A percentile compares a stretch with the other conserved stretches of the same genome.
These are phyloP conservation scores for Tubosaeta sp. DNA, from an alignment of 768 basidiomycete genomes.

Conservation along the genomic window DNA sequence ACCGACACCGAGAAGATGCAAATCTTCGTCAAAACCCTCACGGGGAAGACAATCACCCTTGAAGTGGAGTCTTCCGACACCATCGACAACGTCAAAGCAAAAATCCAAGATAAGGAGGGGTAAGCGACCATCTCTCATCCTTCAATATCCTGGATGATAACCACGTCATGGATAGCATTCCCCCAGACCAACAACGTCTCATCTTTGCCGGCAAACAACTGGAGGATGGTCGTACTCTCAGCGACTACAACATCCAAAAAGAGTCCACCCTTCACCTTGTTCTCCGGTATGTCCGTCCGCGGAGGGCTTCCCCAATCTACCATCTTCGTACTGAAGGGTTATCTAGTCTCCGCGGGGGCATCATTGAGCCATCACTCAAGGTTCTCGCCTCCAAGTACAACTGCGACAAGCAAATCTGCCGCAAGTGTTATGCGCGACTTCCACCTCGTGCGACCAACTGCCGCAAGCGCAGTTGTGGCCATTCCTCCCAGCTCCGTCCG, in stretches of 20 bases:
- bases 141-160: background rate
- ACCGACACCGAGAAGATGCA: constrained; percentile 41
- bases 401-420: constrained; percentile 99
- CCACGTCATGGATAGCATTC: constrained; percentile 16
- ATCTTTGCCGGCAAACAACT: constrained; percentile 92
- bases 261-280: constrained; percentile 98
- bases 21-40: constrained; percentile 88
- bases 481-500: constrained; percentile 90
- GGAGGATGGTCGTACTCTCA: constrained; percentile 94
- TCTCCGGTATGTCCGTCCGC: constrained; percentile 62
- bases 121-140: constrained; percentile 18
- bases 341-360: constrained; percentile 51
- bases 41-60: constrained; percentile 37
- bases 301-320: no score
- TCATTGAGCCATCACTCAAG: constrained; percentile 99
- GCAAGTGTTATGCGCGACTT: constrained; percentile 99
- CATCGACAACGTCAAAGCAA: constrained; percentile 27
- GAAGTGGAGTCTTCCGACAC: constrained; percentile 29
- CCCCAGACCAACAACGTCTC: constrained; percentile 25
- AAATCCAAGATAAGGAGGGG: constrained; percentile 68
- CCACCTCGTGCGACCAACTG: constrained; percentile 99
- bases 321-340: background rate
- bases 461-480: constrained; percentile 90
- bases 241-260: constrained; percentile 98
- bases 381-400: constrained; percentile 97